Evolutionary conservation across 2,329 filamentous ascomycete genomes (phyloP).

Genomic region (Fusarium circinatum): DNA sequence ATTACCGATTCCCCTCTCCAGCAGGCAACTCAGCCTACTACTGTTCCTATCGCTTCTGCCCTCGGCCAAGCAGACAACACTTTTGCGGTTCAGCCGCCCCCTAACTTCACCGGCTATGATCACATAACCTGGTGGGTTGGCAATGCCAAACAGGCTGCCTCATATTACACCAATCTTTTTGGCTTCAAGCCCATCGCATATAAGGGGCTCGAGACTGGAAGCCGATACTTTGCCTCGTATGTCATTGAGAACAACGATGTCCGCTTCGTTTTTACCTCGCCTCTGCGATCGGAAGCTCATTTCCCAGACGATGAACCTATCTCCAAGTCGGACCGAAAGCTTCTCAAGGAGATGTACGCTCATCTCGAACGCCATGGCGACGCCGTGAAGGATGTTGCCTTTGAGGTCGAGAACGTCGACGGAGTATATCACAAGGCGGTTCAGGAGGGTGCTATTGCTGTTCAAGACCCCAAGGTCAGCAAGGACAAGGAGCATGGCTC

Average conservation of each 20-base stretch:
- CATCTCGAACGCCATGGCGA: slow-evolving; percentile 92
- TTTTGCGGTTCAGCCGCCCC: slow-evolving; percentile 62
- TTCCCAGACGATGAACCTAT: slow-evolving; percentile 70
- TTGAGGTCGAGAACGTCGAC: slow-evolving; percentile 90
- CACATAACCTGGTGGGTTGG: slow-evolving; percentile 97
- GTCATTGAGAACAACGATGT: slow-evolving; percentile 82
- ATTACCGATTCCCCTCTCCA: slow-evolving; percentile 60
- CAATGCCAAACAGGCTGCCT: slow-evolving; percentile 94
- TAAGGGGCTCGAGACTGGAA: slow-evolving; percentile 87
- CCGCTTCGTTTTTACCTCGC: slow-evolving; percentile 86
- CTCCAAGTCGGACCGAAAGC: slow-evolving; percentile 68
- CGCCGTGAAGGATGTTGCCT: slow-evolving; percentile 93
- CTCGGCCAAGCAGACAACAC: slow-evolving; percentile 55
- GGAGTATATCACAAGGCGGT: slow-evolving; percentile 82
- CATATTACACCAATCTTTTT: slow-evolving; percentile 88
- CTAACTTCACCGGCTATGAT: slow-evolving; percentile 84
- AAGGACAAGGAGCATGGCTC: slow-evolving; percentile 71
- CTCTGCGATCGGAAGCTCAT: slow-evolving; percentile 70
- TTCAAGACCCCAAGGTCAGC: slow-evolving; percentile 67
- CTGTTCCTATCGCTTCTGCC: slow-evolving; percentile 44
- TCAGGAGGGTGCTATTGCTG: slow-evolving; percentile 67
- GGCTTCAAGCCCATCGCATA: slow-evolving; percentile 88
- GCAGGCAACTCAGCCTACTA: slow-evolving; percentile 54
- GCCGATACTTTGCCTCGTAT: slow-evolving; percentile 82
- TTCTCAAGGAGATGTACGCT: slow-evolving; percentile 79